Base-by-base conservation (phyloP, 1,284 basidiomycete species). In the Rugosomyces carneus region DNA sequence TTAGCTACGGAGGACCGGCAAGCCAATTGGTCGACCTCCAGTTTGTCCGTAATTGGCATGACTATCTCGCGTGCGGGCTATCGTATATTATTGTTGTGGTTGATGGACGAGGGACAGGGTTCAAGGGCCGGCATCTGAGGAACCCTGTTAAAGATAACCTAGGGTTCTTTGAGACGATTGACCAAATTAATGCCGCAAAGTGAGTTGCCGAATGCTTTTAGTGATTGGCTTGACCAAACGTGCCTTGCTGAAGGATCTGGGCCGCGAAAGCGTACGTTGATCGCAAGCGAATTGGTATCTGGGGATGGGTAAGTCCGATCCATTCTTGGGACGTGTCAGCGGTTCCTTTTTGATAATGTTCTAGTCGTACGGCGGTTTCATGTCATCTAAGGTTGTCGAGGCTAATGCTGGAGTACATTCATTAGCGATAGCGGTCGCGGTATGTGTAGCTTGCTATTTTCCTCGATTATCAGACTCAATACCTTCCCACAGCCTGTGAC, bases 21-120 rank as follows among this genome's bases (percentile, higher is more conserved):
- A 89, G 86, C 37, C 95, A 96, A 60, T 67, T 74, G 54, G 88
- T 93, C 16, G 71, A 82, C 58, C 69, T 81, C 19, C 65, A 63
- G 27, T 96, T 81, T 66, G 60, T 63, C 16, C 76, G 83, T 11
- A 86, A 89, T 65, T 98, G 92, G 91, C 82, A 93, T 56, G 75
- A 90, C 50, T 95, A 87, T 66, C 75, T 97, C 18, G 88, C 86
- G 1, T 86, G 86, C 53, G 76, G 80, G 23, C 70, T 91, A 36
- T 81, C 91, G 53, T 97, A 95, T 63, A 75, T 99, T 37, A 74
- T 95, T 20, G 89, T 96, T 38, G 69, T 78, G 10, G 84, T 97
- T 35, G 95, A 98, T 61, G 93, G 91, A 0, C 78, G 94, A n/a
- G 94, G 94, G 0, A 98, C 95, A 0, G 95, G 95, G 1, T 90